Percentiles rank a stretch among this genome's conserved stretches.
Evolutionary conservation across 495 filamentous ascomycete species (phyloP).

Genomic region (Articulospora tetracladia): DNA sequence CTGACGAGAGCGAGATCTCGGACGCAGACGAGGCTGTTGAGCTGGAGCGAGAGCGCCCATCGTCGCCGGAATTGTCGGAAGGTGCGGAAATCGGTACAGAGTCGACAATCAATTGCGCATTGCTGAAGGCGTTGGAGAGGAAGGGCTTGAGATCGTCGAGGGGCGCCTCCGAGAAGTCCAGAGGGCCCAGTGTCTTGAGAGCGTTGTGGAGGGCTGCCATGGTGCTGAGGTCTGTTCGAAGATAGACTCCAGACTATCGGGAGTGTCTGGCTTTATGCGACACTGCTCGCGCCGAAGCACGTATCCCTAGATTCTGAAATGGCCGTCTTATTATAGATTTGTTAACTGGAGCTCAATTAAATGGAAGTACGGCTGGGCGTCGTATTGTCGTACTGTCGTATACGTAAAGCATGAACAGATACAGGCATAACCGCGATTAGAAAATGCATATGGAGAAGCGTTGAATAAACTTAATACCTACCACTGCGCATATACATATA

Average conservation of each 20-base stretch:
- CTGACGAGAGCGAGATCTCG: conserved; percentile 48
- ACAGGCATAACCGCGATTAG: not conserved
- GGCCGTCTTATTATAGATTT: not conserved
- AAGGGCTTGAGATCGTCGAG: conserved; percentile 50
- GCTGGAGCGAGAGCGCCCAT: conserved; percentile 33
- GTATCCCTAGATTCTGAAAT: not conserved
- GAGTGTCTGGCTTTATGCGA: not conserved
- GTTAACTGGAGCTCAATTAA: too few species aligned
- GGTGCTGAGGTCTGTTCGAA: not conserved
- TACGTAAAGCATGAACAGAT: not conserved
- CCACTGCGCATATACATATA: too few species aligned
- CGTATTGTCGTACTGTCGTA: not conserved
- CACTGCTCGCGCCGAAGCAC: not conserved
- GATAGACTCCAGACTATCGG: not conserved
- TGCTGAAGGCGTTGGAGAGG: conserved; percentile 50
- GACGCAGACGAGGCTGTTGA: conserved; percentile 37
- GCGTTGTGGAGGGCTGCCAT: conserved; percentile 70
- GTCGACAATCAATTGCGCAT: conserved; percentile 68
- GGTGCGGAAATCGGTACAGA: conserved; percentile 63
- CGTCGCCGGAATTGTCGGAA: conserved; percentile 3
- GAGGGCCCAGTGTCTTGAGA: conserved; percentile 68
- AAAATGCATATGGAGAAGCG: not conserved
- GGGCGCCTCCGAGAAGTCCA: conserved; percentile 60
- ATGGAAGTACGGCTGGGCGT: too few species aligned
- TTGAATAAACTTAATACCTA: not conserved